Conservation (phyloP, 2,329 filamentous ascomycete species). For the Emmonsia crescens region DNA sequence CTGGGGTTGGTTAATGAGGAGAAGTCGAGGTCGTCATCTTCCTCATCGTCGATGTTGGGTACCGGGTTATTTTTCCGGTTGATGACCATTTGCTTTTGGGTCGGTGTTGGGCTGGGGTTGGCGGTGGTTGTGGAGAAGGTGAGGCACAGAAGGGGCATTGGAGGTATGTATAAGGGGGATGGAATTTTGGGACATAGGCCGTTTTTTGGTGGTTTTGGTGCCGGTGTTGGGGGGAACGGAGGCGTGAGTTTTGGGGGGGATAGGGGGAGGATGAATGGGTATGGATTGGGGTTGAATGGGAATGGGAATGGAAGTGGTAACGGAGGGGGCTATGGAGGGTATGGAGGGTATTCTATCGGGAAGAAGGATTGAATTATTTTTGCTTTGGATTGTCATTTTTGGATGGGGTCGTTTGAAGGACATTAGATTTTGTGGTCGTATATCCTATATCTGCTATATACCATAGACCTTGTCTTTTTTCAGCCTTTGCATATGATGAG, state of each 20-base stretch:
- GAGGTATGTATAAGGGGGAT: conserved; percentile 31
- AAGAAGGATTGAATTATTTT: conserved; percentile 31
- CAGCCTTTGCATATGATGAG: neutral
- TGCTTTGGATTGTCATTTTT: neutral
- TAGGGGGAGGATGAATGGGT: conserved; percentile 42
- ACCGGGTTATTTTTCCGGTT: conserved; percentile 21
- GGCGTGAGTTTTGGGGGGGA: conserved; percentile 34
- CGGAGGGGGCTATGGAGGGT: conserved; percentile 15
- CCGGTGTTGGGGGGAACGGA: neutral
- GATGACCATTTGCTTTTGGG: conserved; percentile 21
- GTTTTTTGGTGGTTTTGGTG: neutral
- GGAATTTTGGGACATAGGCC: conserved; percentile 32
- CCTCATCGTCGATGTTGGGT: conserved; percentile 1
- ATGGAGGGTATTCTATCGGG: conserved; percentile 29
- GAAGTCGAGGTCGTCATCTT: neutral
- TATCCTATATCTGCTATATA: neutral
- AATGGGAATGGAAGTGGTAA: conserved; percentile 20
- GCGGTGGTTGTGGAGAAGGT: conserved; percentile 30
- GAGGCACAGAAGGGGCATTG: conserved; percentile 15
- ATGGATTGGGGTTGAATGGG: conserved; percentile 42
- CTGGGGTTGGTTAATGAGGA: conserved; percentile 21
- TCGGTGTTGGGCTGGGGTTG: conserved; percentile 26
- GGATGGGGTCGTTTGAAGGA: neutral
- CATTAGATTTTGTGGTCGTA: neutral
- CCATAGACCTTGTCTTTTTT: neutral